These are phyloP conservation scores for Pestalotiopsis sp. DNA, from an alignment of 2,329 filamentous ascomycete genomes.

Conservation along the genomic window DNA sequence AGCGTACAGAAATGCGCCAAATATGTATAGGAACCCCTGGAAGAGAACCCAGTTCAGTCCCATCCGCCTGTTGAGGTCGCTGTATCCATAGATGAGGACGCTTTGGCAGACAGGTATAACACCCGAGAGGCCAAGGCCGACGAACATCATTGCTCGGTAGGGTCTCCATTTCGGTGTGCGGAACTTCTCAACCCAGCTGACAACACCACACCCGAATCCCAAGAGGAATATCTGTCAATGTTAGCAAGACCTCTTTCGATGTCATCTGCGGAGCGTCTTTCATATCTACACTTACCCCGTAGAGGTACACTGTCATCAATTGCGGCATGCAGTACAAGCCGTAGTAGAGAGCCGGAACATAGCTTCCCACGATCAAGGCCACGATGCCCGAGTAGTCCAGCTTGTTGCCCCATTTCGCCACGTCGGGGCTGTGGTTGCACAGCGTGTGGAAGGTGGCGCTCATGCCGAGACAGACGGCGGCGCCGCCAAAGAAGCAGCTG, in stretches of 20 bases:
- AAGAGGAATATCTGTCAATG: slow-evolving; percentile 72
- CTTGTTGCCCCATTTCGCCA: slow-evolving; percentile 86
- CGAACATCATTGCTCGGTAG: slow-evolving; percentile 87
- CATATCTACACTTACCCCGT: slow-evolving; percentile 58
- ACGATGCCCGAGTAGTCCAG: slow-evolving; percentile 96
- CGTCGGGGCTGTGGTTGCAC: slow-evolving; percentile 77
- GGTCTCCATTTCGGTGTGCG: slow-evolving; percentile 82
- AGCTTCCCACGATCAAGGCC: slow-evolving; percentile 86
- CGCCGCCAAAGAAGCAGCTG: slow-evolving; percentile 77
- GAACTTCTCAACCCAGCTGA: slow-evolving; percentile 81
- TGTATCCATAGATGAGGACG: slow-evolving; percentile 65
- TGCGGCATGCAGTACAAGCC: slow-evolving; percentile 73
- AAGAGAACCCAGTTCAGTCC: slow-evolving; percentile 79
- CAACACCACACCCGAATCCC: slow-evolving; percentile 73
- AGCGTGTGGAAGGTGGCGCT: slow-evolving; percentile 85
- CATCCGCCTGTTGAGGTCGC: slow-evolving; percentile 70
- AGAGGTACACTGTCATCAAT: slow-evolving; percentile 73
- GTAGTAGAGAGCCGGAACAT: slow-evolving; percentile 86
- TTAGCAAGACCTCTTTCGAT: neutral
- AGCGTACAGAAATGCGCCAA: slow-evolving; percentile 85
- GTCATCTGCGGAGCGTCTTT: neutral
- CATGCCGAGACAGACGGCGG: slow-evolving; percentile 74
- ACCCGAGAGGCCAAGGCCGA: slow-evolving; percentile 82
- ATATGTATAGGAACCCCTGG: slow-evolving; percentile 82
- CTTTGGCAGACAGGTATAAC: slow-evolving; percentile 84